A percentile compares a stretch with the other conserved stretches of the same genome.
These are phyloP conservation scores for Chaetoceros muelleri DNA, from an alignment of 108 stramenopile genomes.

Conservation along the genomic window DNA sequence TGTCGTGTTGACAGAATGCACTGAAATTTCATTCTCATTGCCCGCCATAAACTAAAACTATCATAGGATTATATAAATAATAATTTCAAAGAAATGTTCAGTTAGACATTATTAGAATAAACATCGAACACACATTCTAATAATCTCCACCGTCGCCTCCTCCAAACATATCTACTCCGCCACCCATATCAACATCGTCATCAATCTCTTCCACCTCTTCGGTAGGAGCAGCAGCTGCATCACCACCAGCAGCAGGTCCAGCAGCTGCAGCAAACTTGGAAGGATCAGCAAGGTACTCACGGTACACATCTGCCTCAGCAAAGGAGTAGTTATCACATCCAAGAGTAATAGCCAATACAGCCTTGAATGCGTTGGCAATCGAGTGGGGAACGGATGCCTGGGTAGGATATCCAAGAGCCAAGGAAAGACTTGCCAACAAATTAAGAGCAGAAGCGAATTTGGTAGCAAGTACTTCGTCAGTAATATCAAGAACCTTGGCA, in stretches of 20 bases:
- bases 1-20: too few relatives aligned
- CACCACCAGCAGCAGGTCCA: constrained; percentile 60
- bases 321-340: constrained; percentile 86
- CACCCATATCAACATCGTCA: constrained; percentile 31
- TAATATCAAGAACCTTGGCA: constrained; percentile 93
- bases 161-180: constrained; percentile 47
- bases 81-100: too few relatives aligned
- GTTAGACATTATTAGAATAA: too few relatives aligned
- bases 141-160: constrained; percentile 41
- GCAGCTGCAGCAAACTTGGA: constrained; percentile 62
- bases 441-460: constrained; percentile 85
- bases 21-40: too few relatives aligned
- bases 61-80: too few relatives aligned
- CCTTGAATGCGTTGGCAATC: constrained; percentile 97
- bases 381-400: constrained; percentile 94
- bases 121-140: too few relatives aligned
- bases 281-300: constrained; percentile 79
- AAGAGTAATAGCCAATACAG: constrained; percentile 81
- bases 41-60: too few relatives aligned
- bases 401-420: constrained; percentile 88
- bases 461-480: constrained; percentile 82
- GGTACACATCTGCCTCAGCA: constrained; percentile 77
- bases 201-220: constrained; percentile 55
- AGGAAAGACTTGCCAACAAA: constrained; percentile 75
- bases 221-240: constrained; percentile 26